Base-by-base conservation (phyloP, 1,139 yeast genomes). In the Pichia sp. region DNA sequence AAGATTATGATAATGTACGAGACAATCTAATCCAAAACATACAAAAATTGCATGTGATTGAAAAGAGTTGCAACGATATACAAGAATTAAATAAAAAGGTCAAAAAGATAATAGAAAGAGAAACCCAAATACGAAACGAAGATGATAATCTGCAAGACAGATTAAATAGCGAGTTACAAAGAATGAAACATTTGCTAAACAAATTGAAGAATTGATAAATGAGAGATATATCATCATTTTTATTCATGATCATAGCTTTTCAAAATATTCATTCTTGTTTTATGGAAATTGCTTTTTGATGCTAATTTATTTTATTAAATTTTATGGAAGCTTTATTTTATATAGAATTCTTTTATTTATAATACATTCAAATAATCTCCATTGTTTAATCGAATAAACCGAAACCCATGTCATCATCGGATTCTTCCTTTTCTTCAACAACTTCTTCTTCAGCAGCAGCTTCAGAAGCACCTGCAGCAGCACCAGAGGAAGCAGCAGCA, bases 401-500 rank as follows among this genome's bases (percentile, higher is more conserved):
- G 64, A 62, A 61, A 54, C 65, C 66, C 65, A 62, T 60, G 53
- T 61, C 66, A 44, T 59, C 64, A 50, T 60, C 64, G 42, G 58
- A 71, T 57, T 73, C 77, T 66, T 74, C 85, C 56, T 64, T 72
- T 61, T 71, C 84, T 60, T 70, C 81, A 57, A 67, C 82, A 55
- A 65, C 85, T 63, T 71, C 92, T 56, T 72, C 95, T 53, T 72
- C 95, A 51, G 71, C 85, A 53, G 67, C 82, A 56, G 75, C 87
- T 55, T 75, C 83, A 62, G 72, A 86, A 62, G 69, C 81, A 62
- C 73, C 77, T 61, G 81, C 77, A 61, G 82, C 79, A 63, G 82
- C 81, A 62, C 74, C 80, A 65, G 75, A 76, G 62, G 77, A 75
- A 64, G 85, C 76, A 61, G 86, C 78, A 67, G 90, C 90, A 66